Percentiles rank a stretch among this genome's conserved stretches.
These are phyloP conservation scores for Glycyrrhiza uralensis DNA, from an alignment of 306 rosid species.

Conservation along the genomic window DNA sequence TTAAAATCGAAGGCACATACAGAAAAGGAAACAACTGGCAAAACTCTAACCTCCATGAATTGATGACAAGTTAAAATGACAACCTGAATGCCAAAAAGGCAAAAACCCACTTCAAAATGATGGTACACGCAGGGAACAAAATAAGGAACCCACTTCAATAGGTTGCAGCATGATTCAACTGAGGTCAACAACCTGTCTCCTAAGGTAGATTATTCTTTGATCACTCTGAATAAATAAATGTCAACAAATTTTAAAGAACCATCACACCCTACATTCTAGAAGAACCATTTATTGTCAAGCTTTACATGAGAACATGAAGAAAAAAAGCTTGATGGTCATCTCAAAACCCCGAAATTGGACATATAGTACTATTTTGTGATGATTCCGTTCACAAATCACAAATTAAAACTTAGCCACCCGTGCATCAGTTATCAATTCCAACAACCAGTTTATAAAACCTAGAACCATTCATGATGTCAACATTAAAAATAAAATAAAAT, in stretches of 20 bases:
- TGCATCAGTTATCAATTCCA: background rate
- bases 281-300: background rate
- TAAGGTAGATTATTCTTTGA: background rate
- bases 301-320: background rate
- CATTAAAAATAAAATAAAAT: background rate
- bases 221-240: background rate
- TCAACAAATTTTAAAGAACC: background rate
- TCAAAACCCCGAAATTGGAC: background rate
- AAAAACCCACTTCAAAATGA: background rate
- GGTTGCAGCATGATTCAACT: background rate
- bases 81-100: background rate
- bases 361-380: background rate
- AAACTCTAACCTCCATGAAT: background rate
- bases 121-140: background rate
- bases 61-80: background rate
- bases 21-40: background rate
- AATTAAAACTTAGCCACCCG: background rate
- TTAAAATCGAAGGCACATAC: background rate
- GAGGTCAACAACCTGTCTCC: background rate
- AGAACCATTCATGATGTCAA: background rate
- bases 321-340: background rate
- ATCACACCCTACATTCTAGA: background rate
- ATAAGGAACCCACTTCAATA: background rate
- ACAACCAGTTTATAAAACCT: background rate
- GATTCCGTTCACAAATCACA: background rate